Evolutionary conservation across 306 rosid genomes (phyloP).

Genomic region (Rosa lucieae): DNA sequence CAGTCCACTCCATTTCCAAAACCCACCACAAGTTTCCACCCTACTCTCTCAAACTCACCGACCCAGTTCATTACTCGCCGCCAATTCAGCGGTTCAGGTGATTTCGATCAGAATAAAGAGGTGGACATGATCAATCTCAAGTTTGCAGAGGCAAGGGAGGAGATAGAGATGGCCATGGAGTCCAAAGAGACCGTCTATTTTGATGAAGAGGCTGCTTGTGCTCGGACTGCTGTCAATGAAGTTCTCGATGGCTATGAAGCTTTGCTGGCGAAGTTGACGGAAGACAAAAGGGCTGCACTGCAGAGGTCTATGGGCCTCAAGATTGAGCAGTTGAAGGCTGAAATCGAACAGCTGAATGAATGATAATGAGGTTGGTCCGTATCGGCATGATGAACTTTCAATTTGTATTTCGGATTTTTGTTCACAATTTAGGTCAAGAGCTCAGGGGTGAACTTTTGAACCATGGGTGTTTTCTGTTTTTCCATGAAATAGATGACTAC

Average conservation of each 20-base stretch:
- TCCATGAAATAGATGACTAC: not conserved
- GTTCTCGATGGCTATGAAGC: constrained; percentile 57
- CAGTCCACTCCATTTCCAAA: constrained; percentile 21
- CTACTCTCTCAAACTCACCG: not conserved
- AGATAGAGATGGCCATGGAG: constrained; percentile 91
- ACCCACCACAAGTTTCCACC: constrained; percentile 31
- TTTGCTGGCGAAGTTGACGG: constrained; percentile 57
- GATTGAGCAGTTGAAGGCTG: constrained; percentile 93
- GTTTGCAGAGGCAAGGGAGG: constrained; percentile 94
- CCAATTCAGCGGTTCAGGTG: constrained; percentile 36
- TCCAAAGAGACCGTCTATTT: constrained; percentile 91
- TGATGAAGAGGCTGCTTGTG: constrained; percentile 92
- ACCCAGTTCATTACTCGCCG: constrained; percentile 28
- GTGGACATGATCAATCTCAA: constrained; percentile 90
- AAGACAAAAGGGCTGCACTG: constrained; percentile 55
- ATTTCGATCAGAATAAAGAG: constrained; percentile 56
- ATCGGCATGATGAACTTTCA: not conserved
- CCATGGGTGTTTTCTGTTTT: not conserved
- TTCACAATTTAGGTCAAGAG: constrained; percentile 5
- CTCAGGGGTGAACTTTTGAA: not conserved
- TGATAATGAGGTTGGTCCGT: constrained; percentile 45
- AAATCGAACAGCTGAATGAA: constrained; percentile 76
- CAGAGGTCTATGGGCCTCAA: constrained; percentile 90
- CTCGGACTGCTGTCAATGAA: constrained; percentile 74
- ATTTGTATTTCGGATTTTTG: constrained; percentile 6